A percentile compares a stretch with the other conserved stretches of the same genome.
Evolutionary conservation across 257 asterid genomes (phyloP).

Genomic region (Solanum peruvianum): DNA sequence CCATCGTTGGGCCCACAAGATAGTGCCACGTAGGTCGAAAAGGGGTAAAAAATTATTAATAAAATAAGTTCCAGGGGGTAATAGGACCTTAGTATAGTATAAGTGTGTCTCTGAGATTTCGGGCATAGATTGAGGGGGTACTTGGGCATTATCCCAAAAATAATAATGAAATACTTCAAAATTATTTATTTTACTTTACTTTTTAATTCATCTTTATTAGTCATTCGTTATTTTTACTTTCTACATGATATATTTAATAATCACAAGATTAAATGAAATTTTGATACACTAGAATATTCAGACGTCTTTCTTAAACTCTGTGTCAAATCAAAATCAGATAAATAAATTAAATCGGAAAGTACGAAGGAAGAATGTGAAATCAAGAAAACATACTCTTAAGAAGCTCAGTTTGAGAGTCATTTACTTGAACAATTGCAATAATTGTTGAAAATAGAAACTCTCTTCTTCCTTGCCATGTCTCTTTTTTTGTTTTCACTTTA

Average conservation of each 20-base stretch:
- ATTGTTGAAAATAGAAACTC: slow-evolving; percentile 32
- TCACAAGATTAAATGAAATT: not conserved
- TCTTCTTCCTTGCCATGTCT: slow-evolving; percentile 38
- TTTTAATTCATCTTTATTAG: not conserved
- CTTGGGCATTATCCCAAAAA: no score
- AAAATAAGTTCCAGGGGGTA: no score
- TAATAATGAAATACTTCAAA: no score
- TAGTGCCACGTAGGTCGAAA: no score
- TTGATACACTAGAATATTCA: not conserved
- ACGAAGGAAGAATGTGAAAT: not conserved
- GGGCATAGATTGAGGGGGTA: no score
- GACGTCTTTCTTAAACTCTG: not conserved
- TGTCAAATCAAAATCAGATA: not conserved
- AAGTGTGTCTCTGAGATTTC: no score
- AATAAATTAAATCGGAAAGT: not conserved
- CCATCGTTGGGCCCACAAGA: no score
- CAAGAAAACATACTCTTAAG: slow-evolving; percentile 35
- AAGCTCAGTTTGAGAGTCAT: slow-evolving; percentile 62
- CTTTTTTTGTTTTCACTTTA: slow-evolving; percentile 3
- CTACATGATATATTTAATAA: fast-evolving
- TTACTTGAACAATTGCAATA: slow-evolving; percentile 1
- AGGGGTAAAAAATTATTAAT: no score
- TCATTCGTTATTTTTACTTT: fast-evolving
- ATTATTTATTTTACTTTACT: no score
- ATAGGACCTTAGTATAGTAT: no score